Conservation (phyloP, 108 stramenopile genomes). For the Parietichytrium sp. region DNA sequence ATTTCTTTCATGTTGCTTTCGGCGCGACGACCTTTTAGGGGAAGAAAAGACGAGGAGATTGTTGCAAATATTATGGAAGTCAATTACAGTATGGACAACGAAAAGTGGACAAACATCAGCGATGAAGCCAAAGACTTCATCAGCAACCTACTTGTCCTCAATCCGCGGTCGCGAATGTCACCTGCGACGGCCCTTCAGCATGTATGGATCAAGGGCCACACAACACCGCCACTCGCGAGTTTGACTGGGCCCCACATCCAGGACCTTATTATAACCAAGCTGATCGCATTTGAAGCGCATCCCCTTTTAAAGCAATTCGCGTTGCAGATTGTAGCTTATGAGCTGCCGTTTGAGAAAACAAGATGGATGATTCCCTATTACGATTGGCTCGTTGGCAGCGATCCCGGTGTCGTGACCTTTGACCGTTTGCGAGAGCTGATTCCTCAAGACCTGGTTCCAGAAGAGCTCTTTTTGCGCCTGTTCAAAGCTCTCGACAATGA, state of each 20-base stretch:
- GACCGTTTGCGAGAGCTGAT: not conserved
- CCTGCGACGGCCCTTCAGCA: not conserved
- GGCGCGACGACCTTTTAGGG: conserved; percentile 82
- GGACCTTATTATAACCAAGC: not conserved
- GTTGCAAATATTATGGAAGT: conserved; percentile 64
- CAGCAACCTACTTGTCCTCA: conserved; percentile 53
- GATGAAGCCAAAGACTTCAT: conserved; percentile 71
- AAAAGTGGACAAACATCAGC: conserved; percentile 73
- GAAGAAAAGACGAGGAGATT: conserved; percentile 58
- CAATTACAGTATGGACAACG: conserved; percentile 67
- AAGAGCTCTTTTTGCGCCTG: not conserved
- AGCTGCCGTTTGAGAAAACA: not conserved
- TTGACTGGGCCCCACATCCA: not conserved
- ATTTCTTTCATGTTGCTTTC: conserved; percentile 77
- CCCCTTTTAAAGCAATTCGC: not conserved
- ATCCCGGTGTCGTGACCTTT: conserved; percentile 9
- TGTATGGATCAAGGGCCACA: not conserved
- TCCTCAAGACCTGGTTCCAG: not conserved
- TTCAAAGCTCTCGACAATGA: conserved; percentile 17
- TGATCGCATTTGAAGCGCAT: not conserved
- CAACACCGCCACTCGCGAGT: not conserved
- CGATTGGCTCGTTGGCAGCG: not conserved
- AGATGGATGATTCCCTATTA: not conserved
- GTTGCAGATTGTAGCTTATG: not conserved
- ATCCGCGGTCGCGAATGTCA: not conserved